Base-by-base conservation (phyloP, 2,329 filamentous ascomycete species). In the Aspergillus neoniger region DNA sequence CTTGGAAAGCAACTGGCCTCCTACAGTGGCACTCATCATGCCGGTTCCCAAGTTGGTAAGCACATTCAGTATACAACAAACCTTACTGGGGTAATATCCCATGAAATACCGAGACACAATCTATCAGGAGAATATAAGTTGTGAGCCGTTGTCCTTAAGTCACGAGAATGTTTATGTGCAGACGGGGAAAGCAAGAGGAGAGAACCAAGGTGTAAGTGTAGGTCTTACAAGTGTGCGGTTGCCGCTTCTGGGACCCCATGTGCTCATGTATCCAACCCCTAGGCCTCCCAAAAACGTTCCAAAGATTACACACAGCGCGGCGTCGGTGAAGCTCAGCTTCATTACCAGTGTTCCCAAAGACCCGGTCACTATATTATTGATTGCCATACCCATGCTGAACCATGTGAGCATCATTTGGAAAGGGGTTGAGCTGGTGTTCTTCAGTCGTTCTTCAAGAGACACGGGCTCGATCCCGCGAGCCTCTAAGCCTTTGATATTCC, bases 41-140 rank as follows among this genome's bases (percentile, higher is more conserved):
- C 76, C 73, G 48, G 78, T 80, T 14, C 78, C 78, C 17, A 79
- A 54, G 67, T 78, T 78, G 53, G 77, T 77, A 32, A 80, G 67
- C 15, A 80, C 70, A 53, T 80, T 80, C 23, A 80, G 64, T 4
- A 72, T 67, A 63, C 70, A 77, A 68, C 67, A 76, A 36, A 79
- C 62, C 63, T 77, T 79, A 61, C 71, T 74, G 9, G 77, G 76
- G 41, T 75, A 78, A 61, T 78, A 79, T 5, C 78, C 78, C 76
- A 80, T 78, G 51, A 77, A 77, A 59, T 75, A 79, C 25, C 77
- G 75, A 19, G 71, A 67, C 44, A 78, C 70, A 41, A 79, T 76
- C 76, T 78, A 66, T 61, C 17, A 56, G 32, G 49, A 15, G 36
- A 25, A 43, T 19, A 62, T 65, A 25, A 68, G 59, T 52, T n/a